These are phyloP conservation scores for Diutina neorugosa DNA, from an alignment of 1,139 yeast species.

Conservation along the genomic window DNA sequence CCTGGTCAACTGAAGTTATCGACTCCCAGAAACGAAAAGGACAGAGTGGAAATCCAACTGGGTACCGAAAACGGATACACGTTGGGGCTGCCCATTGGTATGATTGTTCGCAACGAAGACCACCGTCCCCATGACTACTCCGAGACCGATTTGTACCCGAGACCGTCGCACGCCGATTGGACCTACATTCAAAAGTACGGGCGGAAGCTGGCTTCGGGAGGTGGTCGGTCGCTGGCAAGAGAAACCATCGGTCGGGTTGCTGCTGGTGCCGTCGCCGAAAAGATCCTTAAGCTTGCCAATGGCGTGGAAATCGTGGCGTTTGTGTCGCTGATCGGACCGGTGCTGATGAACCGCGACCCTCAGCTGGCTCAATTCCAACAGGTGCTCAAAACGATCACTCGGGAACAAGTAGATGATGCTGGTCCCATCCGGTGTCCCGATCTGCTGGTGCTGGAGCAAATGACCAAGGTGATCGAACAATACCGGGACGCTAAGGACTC, in stretches of 20 bases:
- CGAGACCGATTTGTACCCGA: conserved; percentile 88
- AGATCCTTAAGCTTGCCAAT: conserved; percentile 62
- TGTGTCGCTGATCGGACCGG: conserved; percentile 79
- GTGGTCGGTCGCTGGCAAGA: conserved; percentile 94
- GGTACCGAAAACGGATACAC: conserved; percentile 90
- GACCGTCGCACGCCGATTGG: conserved; percentile 97
- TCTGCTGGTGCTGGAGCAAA: conserved; percentile 50
- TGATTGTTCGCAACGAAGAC: conserved; percentile 87
- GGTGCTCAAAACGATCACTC: conserved; percentile 60
- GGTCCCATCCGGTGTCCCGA: conserved; percentile 96
- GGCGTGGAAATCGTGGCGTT: conserved; percentile 93
- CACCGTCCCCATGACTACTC: conserved; percentile 94
- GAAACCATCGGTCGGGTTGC: conserved; percentile 98
- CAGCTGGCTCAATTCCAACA: conserved; percentile 51
- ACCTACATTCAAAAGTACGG: conserved; percentile 89
- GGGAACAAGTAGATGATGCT: conserved; percentile 76
- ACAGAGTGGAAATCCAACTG: conserved; percentile 81
- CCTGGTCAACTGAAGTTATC: conserved; percentile 92
- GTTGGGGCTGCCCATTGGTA: conserved; percentile 90
- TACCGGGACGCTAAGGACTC: conserved; percentile 84
- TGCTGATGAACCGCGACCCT: conserved; percentile 66
- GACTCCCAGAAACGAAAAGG: conserved; percentile 94
- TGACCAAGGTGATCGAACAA: conserved; percentile 80
- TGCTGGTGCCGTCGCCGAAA: conserved; percentile 97
- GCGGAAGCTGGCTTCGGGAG: conserved; percentile 86